A percentile compares a stretch with the other conserved stretches of the same genome.
Evolutionary conservation across 2,329 filamentous ascomycete genomes (phyloP).

Genomic region (Uncinocarpus reesii): DNA sequence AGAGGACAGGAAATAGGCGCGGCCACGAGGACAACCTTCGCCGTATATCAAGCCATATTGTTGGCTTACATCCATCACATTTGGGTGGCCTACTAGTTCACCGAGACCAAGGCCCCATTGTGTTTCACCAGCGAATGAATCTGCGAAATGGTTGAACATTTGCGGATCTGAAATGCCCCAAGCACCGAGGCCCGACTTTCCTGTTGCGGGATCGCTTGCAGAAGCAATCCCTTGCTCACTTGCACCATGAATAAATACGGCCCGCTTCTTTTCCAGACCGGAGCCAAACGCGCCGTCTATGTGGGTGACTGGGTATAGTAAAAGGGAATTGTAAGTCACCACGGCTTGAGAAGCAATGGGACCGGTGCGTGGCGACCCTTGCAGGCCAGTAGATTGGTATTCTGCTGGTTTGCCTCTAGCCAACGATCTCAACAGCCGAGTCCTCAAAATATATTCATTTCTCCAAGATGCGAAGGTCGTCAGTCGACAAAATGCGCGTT

Average conservation of each 20-base stretch:
- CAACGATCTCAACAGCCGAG: slow-evolving; percentile 69
- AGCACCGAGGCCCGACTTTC: slow-evolving; percentile 57
- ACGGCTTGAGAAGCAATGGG: slow-evolving; percentile 59
- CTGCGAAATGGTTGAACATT: slow-evolving; percentile 64
- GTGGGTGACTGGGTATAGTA: slow-evolving; percentile 68
- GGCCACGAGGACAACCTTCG: slow-evolving; percentile 75
- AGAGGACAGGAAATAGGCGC: slow-evolving; percentile 63
- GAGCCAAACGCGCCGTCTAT: slow-evolving; percentile 67
- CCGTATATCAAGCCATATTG: slow-evolving; percentile 73
- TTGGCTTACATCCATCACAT: slow-evolving; percentile 84
- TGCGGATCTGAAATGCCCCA: slow-evolving; percentile 74
- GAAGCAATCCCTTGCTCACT: slow-evolving; percentile 69
- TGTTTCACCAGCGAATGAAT: slow-evolving; percentile 61
- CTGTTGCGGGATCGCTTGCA: slow-evolving; percentile 62
- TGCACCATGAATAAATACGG: slow-evolving; percentile 72
- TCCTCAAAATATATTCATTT: slow-evolving; percentile 87
- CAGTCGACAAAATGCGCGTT: slow-evolving; percentile 70
- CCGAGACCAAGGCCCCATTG: slow-evolving; percentile 72
- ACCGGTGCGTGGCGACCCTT: slow-evolving; percentile 44
- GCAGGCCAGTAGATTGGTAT: slow-evolving; percentile 43
- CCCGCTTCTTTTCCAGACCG: slow-evolving; percentile 57
- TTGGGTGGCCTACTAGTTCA: slow-evolving; percentile 63
- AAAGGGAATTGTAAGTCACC: slow-evolving; percentile 74
- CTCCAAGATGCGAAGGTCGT: slow-evolving; percentile 84
- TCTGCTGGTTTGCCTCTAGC: slow-evolving; percentile 63